Evolutionary conservation across 1,284 basidiomycete genomes (phyloP).

Genomic region (Ganoderma resinaceum): DNA sequence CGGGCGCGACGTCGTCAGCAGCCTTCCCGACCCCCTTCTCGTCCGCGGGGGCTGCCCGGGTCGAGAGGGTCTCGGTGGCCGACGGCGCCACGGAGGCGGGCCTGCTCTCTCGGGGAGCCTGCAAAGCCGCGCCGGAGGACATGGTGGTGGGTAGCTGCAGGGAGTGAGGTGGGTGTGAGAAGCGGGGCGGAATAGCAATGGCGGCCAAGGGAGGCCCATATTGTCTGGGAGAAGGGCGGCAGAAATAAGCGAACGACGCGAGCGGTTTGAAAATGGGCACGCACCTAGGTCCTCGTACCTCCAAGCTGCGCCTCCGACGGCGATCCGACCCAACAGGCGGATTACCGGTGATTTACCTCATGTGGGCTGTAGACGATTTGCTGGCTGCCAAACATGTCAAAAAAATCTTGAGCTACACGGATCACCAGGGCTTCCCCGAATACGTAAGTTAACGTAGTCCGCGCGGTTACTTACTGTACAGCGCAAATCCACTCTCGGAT

Average conservation of each 20-base stretch:
- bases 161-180: background rate
- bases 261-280: background rate
- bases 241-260: conserved; percentile 13
- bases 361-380: background rate
- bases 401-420: background rate
- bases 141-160: conserved; percentile 4
- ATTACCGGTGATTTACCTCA: background rate
- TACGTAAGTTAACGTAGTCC: background rate
- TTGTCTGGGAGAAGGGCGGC: background rate
- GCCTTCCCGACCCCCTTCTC: conserved; percentile 3
- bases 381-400: background rate
- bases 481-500: background rate
- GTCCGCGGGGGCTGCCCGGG: background rate
- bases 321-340: background rate
- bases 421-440: background rate
- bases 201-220: conserved; percentile 4
- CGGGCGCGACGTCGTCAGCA: background rate
- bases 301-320: background rate
- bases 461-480: background rate
- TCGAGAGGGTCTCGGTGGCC: conserved; percentile 12
- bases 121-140: background rate
- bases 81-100: conserved; percentile 6
- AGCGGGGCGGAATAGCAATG: background rate
- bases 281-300: too few species aligned
- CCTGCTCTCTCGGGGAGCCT: background rate